phyloP scores from a whole-genome alignment of 129 eudicot genomes.

The Smallanthus sonchifolius region DNA sequence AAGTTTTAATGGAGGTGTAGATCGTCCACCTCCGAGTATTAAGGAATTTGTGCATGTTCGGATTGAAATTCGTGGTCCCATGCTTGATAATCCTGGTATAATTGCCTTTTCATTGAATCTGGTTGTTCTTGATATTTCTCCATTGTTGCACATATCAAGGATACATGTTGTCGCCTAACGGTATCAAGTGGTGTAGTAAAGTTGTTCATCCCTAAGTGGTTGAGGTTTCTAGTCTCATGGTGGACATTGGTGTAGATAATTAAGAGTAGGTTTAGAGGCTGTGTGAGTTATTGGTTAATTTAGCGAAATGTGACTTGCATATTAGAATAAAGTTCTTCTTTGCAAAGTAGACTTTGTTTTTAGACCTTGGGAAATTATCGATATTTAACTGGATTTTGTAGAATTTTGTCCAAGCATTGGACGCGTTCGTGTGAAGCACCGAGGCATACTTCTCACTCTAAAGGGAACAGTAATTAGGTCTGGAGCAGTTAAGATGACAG shows the following conservation, averaged over 20 bases:
- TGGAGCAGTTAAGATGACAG: conserved; percentile 87
- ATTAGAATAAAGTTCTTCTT: neutral
- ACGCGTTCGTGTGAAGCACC: conserved; percentile 85
- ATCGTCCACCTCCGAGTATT: conserved; percentile 25
- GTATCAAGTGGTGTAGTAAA: no score
- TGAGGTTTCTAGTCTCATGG: no score
- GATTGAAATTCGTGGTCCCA: conserved; percentile 67
- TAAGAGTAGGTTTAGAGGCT: no score
- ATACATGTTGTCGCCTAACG: neutral
- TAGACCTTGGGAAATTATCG: conserved; percentile 7
- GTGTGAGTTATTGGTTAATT: neutral
- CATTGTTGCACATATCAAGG: neutral
- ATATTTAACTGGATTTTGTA: conserved; percentile 21
- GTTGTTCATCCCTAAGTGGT: no score
- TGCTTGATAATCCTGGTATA: conserved; percentile 76
- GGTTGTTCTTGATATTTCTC: neutral
- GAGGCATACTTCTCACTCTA: conserved; percentile 84
- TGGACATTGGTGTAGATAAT: no score
- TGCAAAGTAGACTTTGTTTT: neutral
- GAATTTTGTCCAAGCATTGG: conserved; percentile 94
- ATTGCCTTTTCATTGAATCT: neutral
- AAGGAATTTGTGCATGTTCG: conserved; percentile 78
- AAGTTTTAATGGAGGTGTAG: conserved; percentile 5
- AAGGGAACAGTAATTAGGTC: conserved; percentile 94
- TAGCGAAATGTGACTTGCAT: conserved; percentile 11